Evolutionary conservation across 108 stramenopile genomes (phyloP), one percentile per base, ranked within the genome.

Genomic region (Discostella stelligeroides): DNA sequence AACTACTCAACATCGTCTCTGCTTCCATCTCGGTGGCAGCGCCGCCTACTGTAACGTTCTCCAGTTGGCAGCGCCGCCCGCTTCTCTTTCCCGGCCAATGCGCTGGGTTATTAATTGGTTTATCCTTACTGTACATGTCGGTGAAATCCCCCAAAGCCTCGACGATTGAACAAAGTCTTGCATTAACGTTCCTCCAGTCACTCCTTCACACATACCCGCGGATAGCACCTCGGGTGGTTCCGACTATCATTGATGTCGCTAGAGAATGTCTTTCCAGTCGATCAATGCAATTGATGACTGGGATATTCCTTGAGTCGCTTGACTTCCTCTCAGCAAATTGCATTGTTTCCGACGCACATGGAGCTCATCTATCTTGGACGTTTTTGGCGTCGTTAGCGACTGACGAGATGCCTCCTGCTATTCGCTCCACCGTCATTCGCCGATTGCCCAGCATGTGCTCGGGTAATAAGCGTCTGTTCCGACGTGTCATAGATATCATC

Each of bases 331-430:
- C 76, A 1, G 59, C 76, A 9, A 28, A 53, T 39, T 62, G 66
- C 2, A 25, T 92, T 13, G 79, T 86, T 27, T 54, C 61, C 1
- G 88, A 92, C 75, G 75, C 88, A 14, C 82, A 83, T 48, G 86
- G 88, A 47, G 87, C 88, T 1, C 87, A 87, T 17, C 60, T 88
- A 13, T 70, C 86, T 57, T 92, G 88, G 88, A 30, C 53, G 4
- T 70, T 70, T 64, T 45, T 80, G 76, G 85, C 67, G 40, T 88
- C 46, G 29, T 82, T 73, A 77, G 80, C 34, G 64, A 62, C 11
- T 14, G 76, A 84, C 12, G 57, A 49, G 2, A 59, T 73, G 23
- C 82, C 88, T 15, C 12, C 71, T 42, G 42, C 63, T n/a, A 60
- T 87, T 43, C 87, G 87, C 8, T 63, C 83, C 7, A 23, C 67